Base-by-base conservation (phyloP, 2,329 filamentous ascomycete species). In the Intubia oerlemansii region DNA sequence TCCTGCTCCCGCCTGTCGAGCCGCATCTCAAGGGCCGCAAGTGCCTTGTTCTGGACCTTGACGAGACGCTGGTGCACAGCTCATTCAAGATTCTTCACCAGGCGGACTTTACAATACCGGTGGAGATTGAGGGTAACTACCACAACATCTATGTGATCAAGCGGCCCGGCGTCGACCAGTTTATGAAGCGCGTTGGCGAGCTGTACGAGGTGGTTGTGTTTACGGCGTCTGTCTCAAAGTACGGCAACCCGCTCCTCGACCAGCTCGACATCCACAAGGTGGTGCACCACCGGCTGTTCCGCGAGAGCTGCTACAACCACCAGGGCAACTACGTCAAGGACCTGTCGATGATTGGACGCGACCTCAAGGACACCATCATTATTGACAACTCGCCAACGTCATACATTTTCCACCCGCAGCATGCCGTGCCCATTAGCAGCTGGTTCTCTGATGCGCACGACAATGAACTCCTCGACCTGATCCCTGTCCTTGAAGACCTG, bases 91-190 rank as follows among this genome's bases (percentile, higher is more conserved):
- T 95, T 40, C 63, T 98, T 25, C 84, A 95, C 45, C 85, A 95
- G 59, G 88, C 88, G 33, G 88, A 98, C 52, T 95, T 98, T 47
- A 98, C 88, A 5, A 95, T 98, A 46, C 88, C 88, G 0, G 88
- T 98, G 17, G 88, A 98, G 46, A 98, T 98, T 38, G 88, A 98
- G 56, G 88, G 88, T 32, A 90, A 92, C 50, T 95, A 90, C 47
- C 88, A 98, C 54, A 98, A 98, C 44, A 90, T 98, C 31, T 98
- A 98, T 48, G 88, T 98, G 39, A 98, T 98, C 50, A 98, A 98
- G 57, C 71, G 88, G 43, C 88, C 88, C n/a, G 88, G 88, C 30
- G 88, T 98, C 13, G 88, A 98, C 47, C 75, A 90, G 38, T 98
- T 98, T 52, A 93, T 98, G 81, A 95, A 95, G 60, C 65, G 88